A percentile compares a stretch with the other conserved stretches of the same genome.
phyloP scores from a whole-genome alignment of 345 rosid genomes.

The Jatropha curcas region DNA sequence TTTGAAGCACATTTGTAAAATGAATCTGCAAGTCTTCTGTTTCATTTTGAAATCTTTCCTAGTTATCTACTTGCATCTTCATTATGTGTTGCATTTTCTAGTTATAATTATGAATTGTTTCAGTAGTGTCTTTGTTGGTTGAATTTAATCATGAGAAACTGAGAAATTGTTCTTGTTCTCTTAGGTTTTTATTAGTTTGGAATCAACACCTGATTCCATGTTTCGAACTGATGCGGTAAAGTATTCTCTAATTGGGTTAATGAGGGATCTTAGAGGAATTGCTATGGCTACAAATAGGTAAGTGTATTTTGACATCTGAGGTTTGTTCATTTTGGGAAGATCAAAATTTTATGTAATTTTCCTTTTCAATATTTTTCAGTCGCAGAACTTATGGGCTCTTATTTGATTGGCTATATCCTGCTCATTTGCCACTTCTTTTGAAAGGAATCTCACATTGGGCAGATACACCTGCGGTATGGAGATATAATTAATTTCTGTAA shows the following conservation, averaged over 20 bases:
- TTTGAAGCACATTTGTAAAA: not conserved
- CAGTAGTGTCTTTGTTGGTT: not conserved
- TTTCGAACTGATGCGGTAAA: constrained; percentile 92
- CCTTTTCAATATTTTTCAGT: constrained; percentile 48
- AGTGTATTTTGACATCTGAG: constrained; percentile 5
- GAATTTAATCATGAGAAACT: not conserved
- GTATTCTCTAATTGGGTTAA: constrained; percentile 85
- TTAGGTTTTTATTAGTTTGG: constrained; percentile 82
- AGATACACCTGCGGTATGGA: constrained; percentile 92
- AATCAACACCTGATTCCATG: constrained; percentile 79
- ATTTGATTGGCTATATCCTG: constrained; percentile 98
- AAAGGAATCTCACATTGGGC: constrained; percentile 92
- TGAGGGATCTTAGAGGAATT: constrained; percentile 98
- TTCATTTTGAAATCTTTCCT: not conserved
- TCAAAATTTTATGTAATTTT: constrained; percentile 6
- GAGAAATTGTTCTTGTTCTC: constrained; percentile 17
- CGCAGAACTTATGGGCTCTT: constrained; percentile 90
- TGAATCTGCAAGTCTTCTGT: not conserved
- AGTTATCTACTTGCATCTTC: not conserved
- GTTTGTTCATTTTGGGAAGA: not conserved
- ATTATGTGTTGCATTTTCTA: not conserved
- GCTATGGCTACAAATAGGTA: constrained; percentile 97
- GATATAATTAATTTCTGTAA: not conserved
- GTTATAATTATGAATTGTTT: constrained; percentile 10
- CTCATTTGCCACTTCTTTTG: constrained; percentile 91